Evolutionary conservation across 345 rosid species (phyloP), one percentile per base, ranked within the genome.

Genomic region (Iberis pinnata): DNA sequence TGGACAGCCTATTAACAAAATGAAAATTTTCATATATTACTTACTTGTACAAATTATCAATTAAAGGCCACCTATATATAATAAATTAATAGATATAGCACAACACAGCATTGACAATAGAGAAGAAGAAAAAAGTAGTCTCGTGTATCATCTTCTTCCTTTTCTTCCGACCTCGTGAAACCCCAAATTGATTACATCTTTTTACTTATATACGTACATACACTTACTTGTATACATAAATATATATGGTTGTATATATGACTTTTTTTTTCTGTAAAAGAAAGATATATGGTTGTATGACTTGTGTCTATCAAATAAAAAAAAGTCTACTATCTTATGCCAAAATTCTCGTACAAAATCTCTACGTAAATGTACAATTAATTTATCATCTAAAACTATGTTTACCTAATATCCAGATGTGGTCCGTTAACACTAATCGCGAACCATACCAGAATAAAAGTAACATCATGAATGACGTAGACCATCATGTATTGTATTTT

Each of bases 391-490:
- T 40, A 32, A 15, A 64, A 64, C 51, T 22, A 33, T 49, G 52
- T 33, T 65, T 42, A 49, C 47, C 33, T 24, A 57, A 41, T 56
- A 43, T 57, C 46, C 27, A 41, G 15, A 49, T 33, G 55, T 66
- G 70, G 64, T 58, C 59, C 64, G 43, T 19, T 7, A 44, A 43
- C 52, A 27, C 49, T 52, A 50, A 50, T 58, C 40, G 36, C 65
- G 4, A 66, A 66, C 59, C 49, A 43, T 58, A 52, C 49, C 70
- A 37, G 49, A 50, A 50, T 51, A 58, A 58, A 52, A 66, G 7
- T 49, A 66, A 52, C 70, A 66, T 39, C 55, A 66, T 51, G 60
- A 66, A 59, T 59, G 70, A 66, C 70, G 60, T 58, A 65, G 53
- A 50, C 57, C 64, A 59, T 16, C 24, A 50, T 66, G 54, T 66